Percentiles rank a stretch among this genome's conserved stretches.
These are phyloP conservation scores for Rubus parviflorus DNA, from an alignment of 306 rosid species.

Conservation along the genomic window DNA sequence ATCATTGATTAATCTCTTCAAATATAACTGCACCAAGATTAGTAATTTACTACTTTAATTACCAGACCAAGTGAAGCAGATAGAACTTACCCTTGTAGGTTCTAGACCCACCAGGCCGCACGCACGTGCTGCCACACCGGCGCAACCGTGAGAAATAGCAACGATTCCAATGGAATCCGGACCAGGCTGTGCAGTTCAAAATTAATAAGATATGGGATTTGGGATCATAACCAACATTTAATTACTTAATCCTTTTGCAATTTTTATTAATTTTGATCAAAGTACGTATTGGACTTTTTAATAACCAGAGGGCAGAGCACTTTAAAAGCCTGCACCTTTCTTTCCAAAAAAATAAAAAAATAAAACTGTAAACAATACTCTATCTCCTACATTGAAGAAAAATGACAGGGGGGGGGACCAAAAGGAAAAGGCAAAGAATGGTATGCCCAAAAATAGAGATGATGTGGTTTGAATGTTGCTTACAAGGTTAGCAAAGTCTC, in stretches of 20 bases:
- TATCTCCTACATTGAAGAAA: neutral
- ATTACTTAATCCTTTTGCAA: neutral
- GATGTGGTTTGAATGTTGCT: constrained; percentile 31
- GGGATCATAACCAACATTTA: neutral
- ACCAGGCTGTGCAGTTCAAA: constrained; percentile 83
- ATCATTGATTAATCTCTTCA: constrained; percentile 11
- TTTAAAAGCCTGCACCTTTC: constrained; percentile 13
- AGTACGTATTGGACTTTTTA: neutral
- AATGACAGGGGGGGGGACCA: constrained; percentile 14
- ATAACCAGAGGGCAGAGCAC: neutral
- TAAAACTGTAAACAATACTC: neutral
- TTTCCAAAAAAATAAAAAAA: neutral
- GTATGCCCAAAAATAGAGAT: neutral
- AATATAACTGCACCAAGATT: neutral
- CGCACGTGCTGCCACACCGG: constrained; percentile 99
- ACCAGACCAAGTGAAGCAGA: constrained; percentile 16
- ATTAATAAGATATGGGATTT: neutral
- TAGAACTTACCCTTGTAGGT: constrained; percentile 87
- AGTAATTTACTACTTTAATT: neutral
- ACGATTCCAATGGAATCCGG: constrained; percentile 99
- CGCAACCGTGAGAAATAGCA: constrained; percentile 97
- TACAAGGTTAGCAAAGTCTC: constrained; percentile 40
- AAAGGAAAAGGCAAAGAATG: constrained; percentile 20
- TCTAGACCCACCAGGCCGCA: constrained; percentile 98
- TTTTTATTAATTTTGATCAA: neutral